Conservation (phyloP, 2,329 filamentous ascomycete genomes). For the Venturiaceae sp. region DNA sequence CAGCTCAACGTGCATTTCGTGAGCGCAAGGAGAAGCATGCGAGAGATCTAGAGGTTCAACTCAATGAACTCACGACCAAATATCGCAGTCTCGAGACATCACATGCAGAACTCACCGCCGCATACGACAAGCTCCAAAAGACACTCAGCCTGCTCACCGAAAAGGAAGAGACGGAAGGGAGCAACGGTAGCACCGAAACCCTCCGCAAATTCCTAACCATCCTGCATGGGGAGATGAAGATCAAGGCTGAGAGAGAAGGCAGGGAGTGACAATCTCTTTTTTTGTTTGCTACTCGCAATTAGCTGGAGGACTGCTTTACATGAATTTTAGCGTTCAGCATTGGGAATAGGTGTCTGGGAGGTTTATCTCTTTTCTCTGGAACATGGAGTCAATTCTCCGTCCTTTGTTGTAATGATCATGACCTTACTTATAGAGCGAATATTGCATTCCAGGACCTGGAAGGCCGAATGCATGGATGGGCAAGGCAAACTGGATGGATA, state of each 20-base stretch:
- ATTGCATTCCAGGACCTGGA: background rate
- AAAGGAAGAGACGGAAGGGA: slow-evolving; percentile 20
- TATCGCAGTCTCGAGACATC: slow-evolving; percentile 47
- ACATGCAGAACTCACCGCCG: slow-evolving; percentile 32
- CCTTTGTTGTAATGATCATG: background rate
- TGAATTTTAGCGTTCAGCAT: background rate
- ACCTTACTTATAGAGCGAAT: background rate
- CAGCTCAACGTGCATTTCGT: slow-evolving; percentile 51
- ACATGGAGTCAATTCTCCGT: background rate
- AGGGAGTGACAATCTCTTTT: background rate
- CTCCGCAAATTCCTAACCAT: slow-evolving; percentile 27
- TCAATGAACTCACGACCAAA: slow-evolving; percentile 43
- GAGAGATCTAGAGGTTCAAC: slow-evolving; percentile 50
- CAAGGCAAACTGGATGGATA: background rate
- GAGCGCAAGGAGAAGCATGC: slow-evolving; percentile 57
- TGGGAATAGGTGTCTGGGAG: background rate
- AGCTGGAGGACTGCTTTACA: background rate
- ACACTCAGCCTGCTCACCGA: slow-evolving; percentile 27
- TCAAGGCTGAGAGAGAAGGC: slow-evolving; percentile 6
- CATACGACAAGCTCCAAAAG: slow-evolving; percentile 30
- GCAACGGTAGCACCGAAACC: slow-evolving; percentile 22
- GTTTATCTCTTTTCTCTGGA: background rate
- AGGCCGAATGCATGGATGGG: background rate
- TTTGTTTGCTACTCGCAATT: background rate
- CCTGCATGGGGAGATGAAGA: slow-evolving; percentile 26